Evolutionary conservation across 1,139 yeast species (phyloP).

Genomic region (Chernovozyma aurita): DNA sequence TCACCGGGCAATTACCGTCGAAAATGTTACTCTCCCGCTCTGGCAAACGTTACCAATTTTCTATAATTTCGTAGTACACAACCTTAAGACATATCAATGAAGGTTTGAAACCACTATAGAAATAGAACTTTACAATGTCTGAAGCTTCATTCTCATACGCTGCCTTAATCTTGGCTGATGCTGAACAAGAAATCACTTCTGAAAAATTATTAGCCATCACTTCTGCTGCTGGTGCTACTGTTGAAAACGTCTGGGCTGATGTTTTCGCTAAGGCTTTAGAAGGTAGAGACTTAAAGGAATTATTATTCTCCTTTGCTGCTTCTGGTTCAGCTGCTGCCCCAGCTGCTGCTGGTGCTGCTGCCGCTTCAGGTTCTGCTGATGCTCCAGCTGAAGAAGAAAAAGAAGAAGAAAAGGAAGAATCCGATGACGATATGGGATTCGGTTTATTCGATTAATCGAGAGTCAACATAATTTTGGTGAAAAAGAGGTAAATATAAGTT

Average conservation of each 20-base stretch:
- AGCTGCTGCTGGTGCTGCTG: slow-evolving; percentile 54
- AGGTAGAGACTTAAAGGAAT: slow-evolving; percentile 93
- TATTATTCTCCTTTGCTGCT: slow-evolving; percentile 73
- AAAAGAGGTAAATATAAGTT: slow-evolving; percentile 2
- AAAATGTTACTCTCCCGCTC: background rate
- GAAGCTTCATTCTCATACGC: slow-evolving; percentile 78
- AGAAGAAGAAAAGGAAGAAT: slow-evolving; percentile 62
- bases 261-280: slow-evolving; percentile 94
- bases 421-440: slow-evolving; percentile 80
- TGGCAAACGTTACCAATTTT: background rate
- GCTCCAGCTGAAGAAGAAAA: slow-evolving; percentile 43
- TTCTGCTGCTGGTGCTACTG: slow-evolving; percentile 86
- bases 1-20: background rate
- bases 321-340: slow-evolving; percentile 40
- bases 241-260: slow-evolving; percentile 90
- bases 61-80: background rate
- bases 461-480: slow-evolving; percentile 1
- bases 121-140: slow-evolving; percentile 13
- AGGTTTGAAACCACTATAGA: too few species aligned
- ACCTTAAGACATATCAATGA: background rate
- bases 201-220: slow-evolving; percentile 84
- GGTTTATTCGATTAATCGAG: slow-evolving; percentile 47
- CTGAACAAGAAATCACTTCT: slow-evolving; percentile 91
- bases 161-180: slow-evolving; percentile 96
- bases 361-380: slow-evolving; percentile 54